phyloP scores from a whole-genome alignment of 768 basidiomycete species.

The Tulasnella sp. region DNA sequence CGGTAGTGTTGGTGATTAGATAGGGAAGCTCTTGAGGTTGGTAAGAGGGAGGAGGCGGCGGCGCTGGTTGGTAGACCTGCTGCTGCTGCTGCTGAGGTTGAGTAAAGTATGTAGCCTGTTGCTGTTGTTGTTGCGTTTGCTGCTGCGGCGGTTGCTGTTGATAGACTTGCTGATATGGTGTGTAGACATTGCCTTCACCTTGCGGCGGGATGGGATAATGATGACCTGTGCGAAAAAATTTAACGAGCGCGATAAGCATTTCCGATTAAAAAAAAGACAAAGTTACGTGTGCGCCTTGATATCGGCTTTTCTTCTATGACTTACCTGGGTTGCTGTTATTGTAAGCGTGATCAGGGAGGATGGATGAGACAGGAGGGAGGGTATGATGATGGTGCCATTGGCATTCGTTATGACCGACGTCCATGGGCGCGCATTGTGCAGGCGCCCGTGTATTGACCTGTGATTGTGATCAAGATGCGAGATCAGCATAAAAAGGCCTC shows the following conservation, averaged over 20 bases:
- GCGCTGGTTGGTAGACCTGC: not conserved
- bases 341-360: not conserved
- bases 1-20: not conserved
- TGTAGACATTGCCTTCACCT: not conserved
- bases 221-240: constrained; percentile 5
- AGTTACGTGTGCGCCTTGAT: too few species aligned
- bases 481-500: not conserved
- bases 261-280: too few species aligned
- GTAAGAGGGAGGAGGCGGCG: not conserved
- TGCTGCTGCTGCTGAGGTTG: not conserved
- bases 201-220: constrained; percentile 8
- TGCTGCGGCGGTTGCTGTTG: not conserved
- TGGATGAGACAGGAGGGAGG: constrained; percentile 11
- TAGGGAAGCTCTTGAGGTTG: not conserved
- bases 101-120: not conserved
- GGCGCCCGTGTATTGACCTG: too few species aligned
- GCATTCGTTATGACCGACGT: constrained; percentile 1
- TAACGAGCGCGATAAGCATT: too few species aligned
- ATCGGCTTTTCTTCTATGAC: too few species aligned
- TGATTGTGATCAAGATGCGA: not conserved
- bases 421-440: not conserved
- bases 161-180: not conserved
- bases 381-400: constrained; percentile 4
- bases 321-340: too few species aligned
- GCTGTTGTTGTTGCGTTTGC: not conserved